phyloP scores from a whole-genome alignment of 208 protist genomes.

The Leishmania braziliensis region DNA sequence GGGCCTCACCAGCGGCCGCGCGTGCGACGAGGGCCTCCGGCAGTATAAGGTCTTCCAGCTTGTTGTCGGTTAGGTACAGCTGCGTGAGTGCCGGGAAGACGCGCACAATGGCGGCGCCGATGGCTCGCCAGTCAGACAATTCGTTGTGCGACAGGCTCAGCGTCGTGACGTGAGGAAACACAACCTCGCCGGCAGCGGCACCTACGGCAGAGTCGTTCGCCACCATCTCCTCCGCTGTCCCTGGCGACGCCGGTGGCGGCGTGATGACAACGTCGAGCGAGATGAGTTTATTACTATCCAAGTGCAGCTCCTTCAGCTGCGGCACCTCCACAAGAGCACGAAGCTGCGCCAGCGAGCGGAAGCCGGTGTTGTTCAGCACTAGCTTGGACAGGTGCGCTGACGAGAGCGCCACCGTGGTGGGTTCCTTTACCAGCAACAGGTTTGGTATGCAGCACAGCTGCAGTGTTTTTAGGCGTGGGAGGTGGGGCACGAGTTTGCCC shows the following conservation, averaged over 20 bases:
- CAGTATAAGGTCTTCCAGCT: constrained; percentile 51
- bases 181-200: constrained; percentile 4
- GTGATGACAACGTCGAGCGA: constrained; percentile 34
- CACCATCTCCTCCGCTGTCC: not conserved
- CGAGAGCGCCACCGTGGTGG: constrained; percentile 18
- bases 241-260: not conserved
- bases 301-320: constrained; percentile 72
- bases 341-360: constrained; percentile 62
- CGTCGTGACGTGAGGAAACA: constrained; percentile 62
- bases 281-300: constrained; percentile 70
- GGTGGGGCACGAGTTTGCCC: constrained; percentile 48
- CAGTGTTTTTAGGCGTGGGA: constrained; percentile 62
- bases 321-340: constrained; percentile 53
- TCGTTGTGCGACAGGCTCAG: constrained; percentile 83
- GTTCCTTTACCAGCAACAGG: constrained; percentile 26
- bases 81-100: constrained; percentile 64
- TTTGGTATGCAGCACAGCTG: constrained; percentile 68
- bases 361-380: constrained; percentile 77
- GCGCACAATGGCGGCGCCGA: constrained; percentile 40
- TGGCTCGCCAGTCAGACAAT: constrained; percentile 57
- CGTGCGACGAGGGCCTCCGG: constrained; percentile 18
- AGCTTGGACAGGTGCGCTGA: constrained; percentile 64
- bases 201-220: not conserved
- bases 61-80: constrained; percentile 78
- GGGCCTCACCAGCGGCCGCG: constrained; percentile 1